Evolutionary conservation across 345 rosid species (phyloP).

Genomic region (Balakata baccata): DNA sequence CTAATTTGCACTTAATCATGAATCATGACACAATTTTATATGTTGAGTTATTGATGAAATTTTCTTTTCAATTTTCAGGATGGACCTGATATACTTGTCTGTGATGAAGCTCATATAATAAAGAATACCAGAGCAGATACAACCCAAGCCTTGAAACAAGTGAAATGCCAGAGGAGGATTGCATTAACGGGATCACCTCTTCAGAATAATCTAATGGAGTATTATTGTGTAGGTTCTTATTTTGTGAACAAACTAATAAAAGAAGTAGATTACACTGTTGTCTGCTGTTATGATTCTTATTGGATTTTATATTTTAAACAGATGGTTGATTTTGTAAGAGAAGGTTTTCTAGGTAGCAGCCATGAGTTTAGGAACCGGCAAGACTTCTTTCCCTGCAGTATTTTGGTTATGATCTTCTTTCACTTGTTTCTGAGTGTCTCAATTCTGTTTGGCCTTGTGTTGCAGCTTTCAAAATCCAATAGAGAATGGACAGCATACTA

Average conservation of each 20-base stretch:
- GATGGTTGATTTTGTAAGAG: slow-evolving; percentile 99
- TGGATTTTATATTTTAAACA: slow-evolving; percentile 37
- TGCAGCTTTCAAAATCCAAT: slow-evolving; percentile 98
- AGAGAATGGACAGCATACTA: slow-evolving; percentile 96
- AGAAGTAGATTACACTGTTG: background rate
- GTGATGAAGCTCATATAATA: slow-evolving; percentile 97
- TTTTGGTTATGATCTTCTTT: slow-evolving; percentile 15
- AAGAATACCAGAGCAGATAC: slow-evolving; percentile 97
- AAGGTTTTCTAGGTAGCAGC: slow-evolving; percentile 99
- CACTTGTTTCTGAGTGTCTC: slow-evolving; percentile 14
- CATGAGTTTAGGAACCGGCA: slow-evolving; percentile 97
- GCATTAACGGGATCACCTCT: slow-evolving; percentile 99
- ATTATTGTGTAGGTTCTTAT: slow-evolving; percentile 75
- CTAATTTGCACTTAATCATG: slow-evolving; percentile 4
- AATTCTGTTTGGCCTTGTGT: slow-evolving; percentile 19
- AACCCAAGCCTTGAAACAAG: slow-evolving; percentile 93
- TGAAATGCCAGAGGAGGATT: slow-evolving; percentile 96
- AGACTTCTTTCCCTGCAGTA: slow-evolving; percentile 31
- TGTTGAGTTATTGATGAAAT: slow-evolving; percentile 8
- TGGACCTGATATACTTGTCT: slow-evolving; percentile 98
- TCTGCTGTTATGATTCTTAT: slow-evolving; percentile 10
- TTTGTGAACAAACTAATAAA: slow-evolving; percentile 10
- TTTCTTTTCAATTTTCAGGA: slow-evolving; percentile 52
- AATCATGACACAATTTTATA: slow-evolving; percentile 3
- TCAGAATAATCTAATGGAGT: slow-evolving; percentile 99